Percentiles rank a stretch among this genome's conserved stretches.
Evolutionary conservation across 192 early-diverging fungal genomes (phyloP).

Genomic region (Jimgerdemannia lactiflua): DNA sequence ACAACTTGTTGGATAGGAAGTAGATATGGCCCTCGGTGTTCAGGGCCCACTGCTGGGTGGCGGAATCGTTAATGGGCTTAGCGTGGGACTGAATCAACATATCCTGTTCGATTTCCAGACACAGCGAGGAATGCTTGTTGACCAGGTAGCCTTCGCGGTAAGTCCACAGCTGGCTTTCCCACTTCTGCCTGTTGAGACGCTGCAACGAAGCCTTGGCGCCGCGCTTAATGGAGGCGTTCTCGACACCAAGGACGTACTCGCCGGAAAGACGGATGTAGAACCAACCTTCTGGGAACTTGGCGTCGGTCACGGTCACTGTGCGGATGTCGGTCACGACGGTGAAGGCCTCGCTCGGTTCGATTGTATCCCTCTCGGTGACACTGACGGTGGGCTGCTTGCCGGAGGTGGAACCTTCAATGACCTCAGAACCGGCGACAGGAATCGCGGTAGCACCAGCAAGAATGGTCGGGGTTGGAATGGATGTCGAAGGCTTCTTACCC

Average conservation of each 20-base stretch:
- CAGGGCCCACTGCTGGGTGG: conserved; percentile 18
- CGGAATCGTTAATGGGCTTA: background rate
- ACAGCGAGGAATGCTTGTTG: conserved; percentile 11
- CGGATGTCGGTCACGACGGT: background rate
- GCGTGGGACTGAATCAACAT: background rate
- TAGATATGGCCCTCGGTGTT: conserved; percentile 13
- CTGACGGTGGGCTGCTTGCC: too few relatives aligned
- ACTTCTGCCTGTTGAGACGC: background rate
- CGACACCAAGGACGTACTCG: background rate
- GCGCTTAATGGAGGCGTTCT: background rate
- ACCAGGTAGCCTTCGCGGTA: conserved; percentile 27
- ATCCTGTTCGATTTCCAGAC: background rate
- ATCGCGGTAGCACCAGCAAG: too few relatives aligned
- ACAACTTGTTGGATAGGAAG: conserved; percentile 7
- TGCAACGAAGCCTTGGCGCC: background rate
- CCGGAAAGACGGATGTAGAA: background rate
- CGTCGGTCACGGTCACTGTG: background rate
- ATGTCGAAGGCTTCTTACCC: background rate
- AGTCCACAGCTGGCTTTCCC: conserved; percentile 29
- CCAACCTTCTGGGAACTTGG: background rate
- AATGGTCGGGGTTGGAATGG: background rate
- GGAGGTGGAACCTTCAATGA: too few relatives aligned
- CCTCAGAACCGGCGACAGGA: too few relatives aligned
- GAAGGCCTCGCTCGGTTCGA: background rate
- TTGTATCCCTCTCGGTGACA: too few relatives aligned